phyloP scores from a whole-genome alignment of 2,329 filamentous ascomycete species.

The Trichophyton equinum region DNA sequence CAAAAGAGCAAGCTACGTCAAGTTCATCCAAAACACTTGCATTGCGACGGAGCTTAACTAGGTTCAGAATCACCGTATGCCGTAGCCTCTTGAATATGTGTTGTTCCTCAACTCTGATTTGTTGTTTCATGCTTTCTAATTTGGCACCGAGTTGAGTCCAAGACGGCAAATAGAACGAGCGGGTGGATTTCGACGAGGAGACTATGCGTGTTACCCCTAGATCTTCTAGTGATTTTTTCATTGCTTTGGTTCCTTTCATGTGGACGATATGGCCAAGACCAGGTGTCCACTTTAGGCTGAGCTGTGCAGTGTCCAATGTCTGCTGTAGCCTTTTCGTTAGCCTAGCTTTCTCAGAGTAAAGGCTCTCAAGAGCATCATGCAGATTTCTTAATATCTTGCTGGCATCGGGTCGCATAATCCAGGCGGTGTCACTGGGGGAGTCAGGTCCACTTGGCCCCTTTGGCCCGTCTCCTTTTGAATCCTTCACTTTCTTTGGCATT shows the following conservation, averaged over 20 bases:
- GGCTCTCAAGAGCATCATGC: conserved; percentile 51
- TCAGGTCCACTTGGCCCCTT: conserved; percentile 24
- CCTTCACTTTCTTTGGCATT: conserved; percentile 41
- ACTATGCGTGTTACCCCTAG: conserved; percentile 44
- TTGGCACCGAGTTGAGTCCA: conserved; percentile 73
- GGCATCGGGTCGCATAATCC: conserved; percentile 54
- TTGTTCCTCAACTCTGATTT: conserved; percentile 75
- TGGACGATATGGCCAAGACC: conserved; percentile 83
- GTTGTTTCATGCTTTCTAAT: conserved; percentile 64
- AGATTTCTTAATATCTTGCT: conserved; percentile 53
- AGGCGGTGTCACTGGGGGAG: conserved; percentile 39
- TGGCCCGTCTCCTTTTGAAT: conserved; percentile 19
- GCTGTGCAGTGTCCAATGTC: conserved; percentile 47
- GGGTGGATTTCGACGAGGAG: conserved; percentile 69
- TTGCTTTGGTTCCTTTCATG: conserved; percentile 64
- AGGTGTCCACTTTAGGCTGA: conserved; percentile 76
- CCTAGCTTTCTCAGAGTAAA: conserved; percentile 47
- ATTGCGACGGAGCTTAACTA: conserved; percentile 78
- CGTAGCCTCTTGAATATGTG: conserved; percentile 64
- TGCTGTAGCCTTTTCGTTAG: conserved; percentile 52
- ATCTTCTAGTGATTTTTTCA: conserved; percentile 32
- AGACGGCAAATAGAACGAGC: conserved; percentile 67
- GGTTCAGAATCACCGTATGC: conserved; percentile 61
- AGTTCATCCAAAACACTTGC: conserved; percentile 86
- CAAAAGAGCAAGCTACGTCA: conserved; percentile 79